Conservation (phyloP, 1,139 yeast species). For the Saccharomyces hybrid region DNA sequence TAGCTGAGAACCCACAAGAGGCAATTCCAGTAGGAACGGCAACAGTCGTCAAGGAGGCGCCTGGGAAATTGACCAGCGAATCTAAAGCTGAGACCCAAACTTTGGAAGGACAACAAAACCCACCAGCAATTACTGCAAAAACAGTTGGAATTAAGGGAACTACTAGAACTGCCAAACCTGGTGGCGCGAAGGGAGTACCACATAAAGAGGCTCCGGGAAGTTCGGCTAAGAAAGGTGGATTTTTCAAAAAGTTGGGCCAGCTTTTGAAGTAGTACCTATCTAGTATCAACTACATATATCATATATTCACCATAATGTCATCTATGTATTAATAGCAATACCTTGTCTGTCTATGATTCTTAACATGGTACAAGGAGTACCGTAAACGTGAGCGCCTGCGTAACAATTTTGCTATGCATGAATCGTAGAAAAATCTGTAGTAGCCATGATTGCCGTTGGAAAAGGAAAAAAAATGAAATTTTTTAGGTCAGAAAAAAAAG, state of each 20-base stretch:
- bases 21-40: too few relatives aligned
- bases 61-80: neutral
- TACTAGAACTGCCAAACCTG: neutral
- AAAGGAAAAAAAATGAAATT: neutral
- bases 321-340: neutral
- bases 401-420: too few relatives aligned
- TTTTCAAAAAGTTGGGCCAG: neutral
- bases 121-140: neutral
- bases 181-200: neutral
- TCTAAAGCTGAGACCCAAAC: neutral
- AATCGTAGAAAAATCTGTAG: neutral
- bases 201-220: neutral
- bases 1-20: neutral
- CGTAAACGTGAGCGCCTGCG: too few relatives aligned
- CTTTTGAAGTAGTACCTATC: neutral
- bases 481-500: neutral
- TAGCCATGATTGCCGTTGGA: neutral
- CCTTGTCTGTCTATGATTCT: neutral
- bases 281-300: neutral
- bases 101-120: neutral
- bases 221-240: neutral
- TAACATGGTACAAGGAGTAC: neutral
- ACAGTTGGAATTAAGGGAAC: neutral
- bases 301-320: neutral
- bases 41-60: too few relatives aligned